These are phyloP conservation scores for Citrullus colocynthis DNA, from an alignment of 306 rosid species.

Conservation along the genomic window DNA sequence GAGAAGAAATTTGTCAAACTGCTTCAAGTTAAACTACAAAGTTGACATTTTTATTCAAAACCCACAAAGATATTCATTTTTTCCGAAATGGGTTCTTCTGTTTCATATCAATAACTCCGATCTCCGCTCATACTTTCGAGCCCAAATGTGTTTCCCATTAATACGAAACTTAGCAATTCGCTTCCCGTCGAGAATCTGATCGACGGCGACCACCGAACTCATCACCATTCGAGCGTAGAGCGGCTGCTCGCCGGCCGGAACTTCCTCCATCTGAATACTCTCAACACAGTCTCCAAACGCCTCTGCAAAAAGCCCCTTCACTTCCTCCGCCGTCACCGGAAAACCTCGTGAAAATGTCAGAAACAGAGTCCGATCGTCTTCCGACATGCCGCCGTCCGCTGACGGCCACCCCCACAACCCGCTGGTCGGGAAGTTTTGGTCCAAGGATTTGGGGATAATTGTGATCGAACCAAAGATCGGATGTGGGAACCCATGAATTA, in stretches of 20 bases:
- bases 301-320: constrained; percentile 12
- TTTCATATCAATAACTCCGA: constrained; percentile 12
- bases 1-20: not conserved
- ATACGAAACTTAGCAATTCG: constrained; percentile 25
- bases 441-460: constrained; percentile 12
- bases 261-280: constrained; percentile 25
- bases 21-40: not conserved
- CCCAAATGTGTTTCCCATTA: constrained; percentile 59
- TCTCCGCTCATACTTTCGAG: constrained; percentile 44
- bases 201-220: constrained; percentile 16
- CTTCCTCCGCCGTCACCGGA: constrained; percentile 32
- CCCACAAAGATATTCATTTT: not conserved
- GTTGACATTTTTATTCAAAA: not conserved
- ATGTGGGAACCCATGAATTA: constrained; percentile 42
- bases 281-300: constrained; percentile 29
- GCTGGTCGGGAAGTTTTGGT: not conserved
- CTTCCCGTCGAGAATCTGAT: constrained; percentile 28
- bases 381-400: not conserved
- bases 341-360: constrained; percentile 54
- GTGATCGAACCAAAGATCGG: constrained; percentile 30
- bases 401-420: constrained; percentile 22
- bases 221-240: constrained; percentile 43
- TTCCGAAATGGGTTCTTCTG: not conserved
- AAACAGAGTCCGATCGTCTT: constrained; percentile 45
- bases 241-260: constrained; percentile 20